These are phyloP conservation scores for Roridomyces roridus DNA, from an alignment of 768 basidiomycete species.

Conservation along the genomic window DNA sequence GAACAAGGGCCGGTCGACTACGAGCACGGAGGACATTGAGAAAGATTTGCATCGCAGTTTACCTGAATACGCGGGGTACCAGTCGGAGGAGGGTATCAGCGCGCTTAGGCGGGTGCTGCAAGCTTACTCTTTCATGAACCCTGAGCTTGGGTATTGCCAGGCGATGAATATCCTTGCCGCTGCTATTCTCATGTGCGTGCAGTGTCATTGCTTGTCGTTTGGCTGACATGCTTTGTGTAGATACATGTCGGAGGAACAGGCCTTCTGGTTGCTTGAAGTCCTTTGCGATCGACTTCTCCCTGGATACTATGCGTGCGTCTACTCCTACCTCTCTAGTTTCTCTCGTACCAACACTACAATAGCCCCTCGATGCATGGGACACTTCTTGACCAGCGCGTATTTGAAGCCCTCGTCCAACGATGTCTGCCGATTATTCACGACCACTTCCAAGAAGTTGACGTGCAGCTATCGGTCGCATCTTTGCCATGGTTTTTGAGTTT, in stretches of 20 bases:
- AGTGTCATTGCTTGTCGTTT: neutral
- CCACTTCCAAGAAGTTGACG: conserved; percentile 89
- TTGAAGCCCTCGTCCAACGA: conserved; percentile 89
- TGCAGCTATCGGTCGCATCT: conserved; percentile 96
- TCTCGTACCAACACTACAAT: conserved; percentile 14
- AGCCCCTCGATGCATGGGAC: conserved; percentile 99
- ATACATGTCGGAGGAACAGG: conserved; percentile 99
- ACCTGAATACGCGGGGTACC: conserved; percentile 97
- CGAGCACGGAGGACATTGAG: conserved; percentile 97
- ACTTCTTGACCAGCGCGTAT: conserved; percentile 96
- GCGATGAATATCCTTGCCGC: conserved; percentile 99
- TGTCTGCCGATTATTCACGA: conserved; percentile 94
- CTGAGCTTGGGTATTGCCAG: conserved; percentile 95
- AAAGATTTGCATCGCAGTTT: conserved; percentile 96
- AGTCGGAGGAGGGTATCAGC: conserved; percentile 84
- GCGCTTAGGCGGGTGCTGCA: conserved; percentile 89
- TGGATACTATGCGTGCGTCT: conserved; percentile 90
- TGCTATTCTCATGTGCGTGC: conserved; percentile 85
- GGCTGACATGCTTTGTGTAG: conserved; percentile 46
- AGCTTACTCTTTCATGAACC: conserved; percentile 95
- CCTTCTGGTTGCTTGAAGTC: conserved; percentile 96
- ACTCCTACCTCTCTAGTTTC: neutral
- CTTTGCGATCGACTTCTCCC: conserved; percentile 94
- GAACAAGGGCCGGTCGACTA: conserved; percentile 78
- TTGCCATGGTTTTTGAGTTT: conserved; percentile 98